Evolutionary conservation across 352 stramenopile species (phyloP), one percentile per base, ranked within the genome.

Genomic region (Phytophthora nicotianae): DNA sequence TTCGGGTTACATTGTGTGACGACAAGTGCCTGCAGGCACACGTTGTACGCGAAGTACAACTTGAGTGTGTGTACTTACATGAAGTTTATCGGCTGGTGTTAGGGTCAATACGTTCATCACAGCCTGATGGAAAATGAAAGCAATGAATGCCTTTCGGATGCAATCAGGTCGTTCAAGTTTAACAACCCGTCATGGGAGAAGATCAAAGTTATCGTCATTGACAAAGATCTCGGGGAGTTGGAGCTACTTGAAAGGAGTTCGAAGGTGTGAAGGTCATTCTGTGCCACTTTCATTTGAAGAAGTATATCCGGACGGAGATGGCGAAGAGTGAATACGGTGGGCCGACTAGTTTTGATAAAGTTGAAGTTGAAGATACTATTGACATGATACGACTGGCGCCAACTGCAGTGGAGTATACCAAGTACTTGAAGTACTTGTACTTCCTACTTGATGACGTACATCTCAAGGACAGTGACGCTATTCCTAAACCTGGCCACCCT

Each of bases 401-500:
- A 3, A 9, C 41, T 16, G 3, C 8, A 2, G 41, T 5, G 4
- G 10, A 27, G 3, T 47, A 29, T 20, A 47, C 7, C 16, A 47
- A 24, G 5, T 29, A 47, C 19, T 27, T 47, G 6, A 47, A 47
- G 41, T 47, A 47, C 6, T 24, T 47, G n/a, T 47, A 29, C 19
- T 27, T 47, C 41, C 20, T 27, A 10, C 20, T 47, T 5, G 41
- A n/a, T 6, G 20, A 9, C 13, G n/a, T 46, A 3, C 40, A 16
- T 9, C 17, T 46, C 5, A 2, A 46, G 5, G 2, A 2, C 21
- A 19, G 5, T 20, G 51, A 50, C 17, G 5, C 0, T 23, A 29
- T 59, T 17, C 51, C 38, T n/a, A 40, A 59, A 5, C 51, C 51
- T 7, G 14, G 3, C 2, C 24, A 59, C 21, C 51, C 38, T 11